Evolutionary conservation across 257 asterid genomes (phyloP).

Genomic region (Solanum sitiens): DNA sequence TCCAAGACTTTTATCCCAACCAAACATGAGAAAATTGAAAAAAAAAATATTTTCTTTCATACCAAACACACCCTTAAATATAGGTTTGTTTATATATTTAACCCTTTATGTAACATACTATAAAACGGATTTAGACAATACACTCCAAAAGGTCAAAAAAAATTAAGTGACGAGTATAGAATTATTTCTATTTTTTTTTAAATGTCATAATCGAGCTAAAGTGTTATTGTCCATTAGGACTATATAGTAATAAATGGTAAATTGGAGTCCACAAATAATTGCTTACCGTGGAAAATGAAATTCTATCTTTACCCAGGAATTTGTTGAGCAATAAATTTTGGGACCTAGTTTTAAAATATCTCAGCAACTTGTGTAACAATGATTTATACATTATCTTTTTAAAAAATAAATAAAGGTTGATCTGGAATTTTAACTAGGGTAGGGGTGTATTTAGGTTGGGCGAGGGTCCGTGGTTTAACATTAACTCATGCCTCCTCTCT

Average conservation of each 20-base stretch:
- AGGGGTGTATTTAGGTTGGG: too few relatives aligned
- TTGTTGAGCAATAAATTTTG: neutral
- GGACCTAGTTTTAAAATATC: neutral
- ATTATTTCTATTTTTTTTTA: neutral
- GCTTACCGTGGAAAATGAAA: neutral
- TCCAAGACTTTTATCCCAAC: too few relatives aligned
- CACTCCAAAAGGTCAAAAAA: neutral
- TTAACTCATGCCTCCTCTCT: too few relatives aligned
- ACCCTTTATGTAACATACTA: neutral
- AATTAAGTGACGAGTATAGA: neutral
- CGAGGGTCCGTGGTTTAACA: too few relatives aligned
- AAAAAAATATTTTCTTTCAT: too few relatives aligned
- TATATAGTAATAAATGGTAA: neutral
- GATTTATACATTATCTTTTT: too few relatives aligned
- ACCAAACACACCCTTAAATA: too few relatives aligned
- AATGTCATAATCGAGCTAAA: fast-evolving
- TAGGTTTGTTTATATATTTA: too few relatives aligned
- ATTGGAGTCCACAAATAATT: neutral
- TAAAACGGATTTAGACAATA: neutral
- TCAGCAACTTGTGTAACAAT: too few relatives aligned
- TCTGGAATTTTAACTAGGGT: too few relatives aligned
- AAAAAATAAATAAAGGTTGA: too few relatives aligned
- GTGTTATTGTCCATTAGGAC: neutral
- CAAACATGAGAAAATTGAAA: too few relatives aligned
- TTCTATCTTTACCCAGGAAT: neutral